A percentile compares a stretch with the other conserved stretches of the same genome.
Evolutionary conservation across 163 green algal genomes (phyloP).

Genomic region (Picocystis sp.): DNA sequence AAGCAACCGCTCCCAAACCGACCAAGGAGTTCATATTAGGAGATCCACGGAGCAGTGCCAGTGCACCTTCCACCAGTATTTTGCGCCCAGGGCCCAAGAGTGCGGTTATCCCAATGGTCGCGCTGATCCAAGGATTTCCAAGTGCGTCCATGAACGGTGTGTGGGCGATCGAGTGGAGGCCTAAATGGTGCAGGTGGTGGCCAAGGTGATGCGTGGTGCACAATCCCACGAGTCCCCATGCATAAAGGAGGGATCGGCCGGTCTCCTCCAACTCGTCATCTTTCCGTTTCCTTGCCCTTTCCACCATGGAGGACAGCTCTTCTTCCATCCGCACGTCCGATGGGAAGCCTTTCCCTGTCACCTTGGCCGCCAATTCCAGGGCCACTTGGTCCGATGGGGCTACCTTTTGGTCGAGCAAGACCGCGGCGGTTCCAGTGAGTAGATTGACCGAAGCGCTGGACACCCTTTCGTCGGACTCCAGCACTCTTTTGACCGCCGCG

Average conservation of each 20-base stretch:
- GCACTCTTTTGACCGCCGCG: constrained; percentile 17
- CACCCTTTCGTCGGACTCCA: constrained; percentile 12
- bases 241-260: constrained; percentile 32
- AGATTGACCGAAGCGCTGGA: constrained; percentile 24
- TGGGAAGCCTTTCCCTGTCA: constrained; percentile 47
- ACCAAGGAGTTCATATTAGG: constrained; percentile 96
- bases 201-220: constrained; percentile 72
- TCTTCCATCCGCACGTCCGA: constrained; percentile 16
- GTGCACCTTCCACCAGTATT: constrained; percentile 18
- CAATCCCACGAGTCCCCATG: constrained; percentile 53
- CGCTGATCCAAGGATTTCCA: constrained; percentile 40
- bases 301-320: constrained; percentile 15
- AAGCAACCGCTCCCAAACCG: constrained; percentile 57
- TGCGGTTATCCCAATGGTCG: constrained; percentile 44
- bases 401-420: constrained; percentile 9
- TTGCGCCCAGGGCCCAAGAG: constrained; percentile 54
- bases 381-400: constrained; percentile 2
- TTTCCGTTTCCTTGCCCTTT: background rate
- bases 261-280: constrained; percentile 12
- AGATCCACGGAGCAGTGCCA: constrained; percentile 28
- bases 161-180: constrained; percentile 37
- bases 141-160: constrained; percentile 33
- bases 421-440: constrained; percentile 25
- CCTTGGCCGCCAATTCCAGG: constrained; percentile 8
- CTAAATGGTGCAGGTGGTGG: constrained; percentile 62